These are phyloP conservation scores for Ogataea populi-albae DNA, from an alignment of 805 yeast species.

Conservation along the genomic window DNA sequence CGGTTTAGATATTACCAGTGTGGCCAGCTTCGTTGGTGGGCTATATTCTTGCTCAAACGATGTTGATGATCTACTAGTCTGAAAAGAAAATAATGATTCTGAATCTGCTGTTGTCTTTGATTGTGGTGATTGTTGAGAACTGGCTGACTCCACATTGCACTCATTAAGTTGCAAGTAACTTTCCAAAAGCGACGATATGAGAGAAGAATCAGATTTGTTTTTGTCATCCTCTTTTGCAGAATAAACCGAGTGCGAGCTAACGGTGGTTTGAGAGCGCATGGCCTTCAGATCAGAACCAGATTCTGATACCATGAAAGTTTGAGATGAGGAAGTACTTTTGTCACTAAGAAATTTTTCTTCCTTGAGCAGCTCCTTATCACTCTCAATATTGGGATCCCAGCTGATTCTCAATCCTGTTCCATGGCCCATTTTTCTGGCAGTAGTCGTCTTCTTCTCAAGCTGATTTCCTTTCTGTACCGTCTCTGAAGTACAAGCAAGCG, in stretches of 20 bases:
- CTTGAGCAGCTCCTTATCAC: too few relatives aligned
- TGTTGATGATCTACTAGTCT: slow-evolving; percentile 1
- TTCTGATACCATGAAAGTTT: too few relatives aligned
- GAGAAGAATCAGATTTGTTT: slow-evolving; percentile 10
- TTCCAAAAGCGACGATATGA: slow-evolving; percentile 13
- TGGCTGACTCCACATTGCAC: background rate
- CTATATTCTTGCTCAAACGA: background rate
- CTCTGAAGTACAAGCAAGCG: too few relatives aligned
- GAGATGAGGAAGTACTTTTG: background rate
- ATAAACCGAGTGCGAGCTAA: background rate
- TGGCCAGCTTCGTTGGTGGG: slow-evolving; percentile 4
- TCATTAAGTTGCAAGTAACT: slow-evolving; percentile 11
- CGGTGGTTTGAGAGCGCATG: background rate
- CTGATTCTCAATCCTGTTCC: too few relatives aligned
- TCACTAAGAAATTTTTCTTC: background rate
- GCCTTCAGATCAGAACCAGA: too few relatives aligned
- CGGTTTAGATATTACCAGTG: slow-evolving; percentile 9
- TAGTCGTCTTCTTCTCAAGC: too few relatives aligned
- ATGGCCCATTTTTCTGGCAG: too few relatives aligned
- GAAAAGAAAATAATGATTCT: slow-evolving; percentile 19
- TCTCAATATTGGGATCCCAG: too few relatives aligned
- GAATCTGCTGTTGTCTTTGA: slow-evolving; percentile 5
- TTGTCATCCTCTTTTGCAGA: background rate
- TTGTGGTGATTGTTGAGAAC: slow-evolving; percentile 2
- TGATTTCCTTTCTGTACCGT: too few relatives aligned